phyloP scores from a whole-genome alignment of 2,329 filamentous ascomycete genomes.

The Samsoniella hepiali region DNA sequence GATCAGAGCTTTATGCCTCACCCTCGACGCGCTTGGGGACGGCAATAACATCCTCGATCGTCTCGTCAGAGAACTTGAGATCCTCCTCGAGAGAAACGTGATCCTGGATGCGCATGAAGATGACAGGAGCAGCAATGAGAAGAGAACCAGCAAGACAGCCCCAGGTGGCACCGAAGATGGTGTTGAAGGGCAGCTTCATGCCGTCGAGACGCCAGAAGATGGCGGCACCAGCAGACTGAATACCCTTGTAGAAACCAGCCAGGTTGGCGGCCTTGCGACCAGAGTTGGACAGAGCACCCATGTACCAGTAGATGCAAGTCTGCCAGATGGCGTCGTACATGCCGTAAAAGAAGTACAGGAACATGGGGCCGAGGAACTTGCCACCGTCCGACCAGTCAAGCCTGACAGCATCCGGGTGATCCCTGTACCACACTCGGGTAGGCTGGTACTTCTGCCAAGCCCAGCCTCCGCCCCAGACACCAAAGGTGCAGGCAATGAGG shows the following conservation, averaged over 20 bases:
- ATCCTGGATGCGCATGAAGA: conserved; percentile 76
- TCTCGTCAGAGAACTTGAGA: conserved; percentile 81
- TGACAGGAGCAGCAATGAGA: conserved; percentile 72
- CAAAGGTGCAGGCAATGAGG: conserved; percentile 48
- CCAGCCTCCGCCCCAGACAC: conserved; percentile 58
- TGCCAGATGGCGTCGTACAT: conserved; percentile 68
- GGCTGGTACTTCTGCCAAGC: conserved; percentile 60
- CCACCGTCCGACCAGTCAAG: conserved; percentile 29
- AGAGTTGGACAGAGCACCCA: conserved; percentile 91
- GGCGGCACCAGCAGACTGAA: conserved; percentile 82
- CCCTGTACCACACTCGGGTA: conserved; percentile 33
- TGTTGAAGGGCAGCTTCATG: conserved; percentile 60
- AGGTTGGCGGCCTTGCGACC: conserved; percentile 89
- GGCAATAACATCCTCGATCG: conserved; percentile 61
- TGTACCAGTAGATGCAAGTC: conserved; percentile 64
- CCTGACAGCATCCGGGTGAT: conserved; percentile 45
- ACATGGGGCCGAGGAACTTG: conserved; percentile 59
- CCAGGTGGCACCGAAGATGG: conserved; percentile 71
- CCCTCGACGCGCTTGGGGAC: background rate
- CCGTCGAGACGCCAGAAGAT: conserved; percentile 71
- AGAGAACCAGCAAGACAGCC: conserved; percentile 70
- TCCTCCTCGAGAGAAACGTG: conserved; percentile 80
- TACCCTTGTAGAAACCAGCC: conserved; percentile 80
- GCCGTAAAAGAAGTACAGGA: conserved; percentile 71
- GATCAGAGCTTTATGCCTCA: background rate